Base-by-base conservation (phyloP, 768 basidiomycete species). In the Lenzites betulinus region DNA sequence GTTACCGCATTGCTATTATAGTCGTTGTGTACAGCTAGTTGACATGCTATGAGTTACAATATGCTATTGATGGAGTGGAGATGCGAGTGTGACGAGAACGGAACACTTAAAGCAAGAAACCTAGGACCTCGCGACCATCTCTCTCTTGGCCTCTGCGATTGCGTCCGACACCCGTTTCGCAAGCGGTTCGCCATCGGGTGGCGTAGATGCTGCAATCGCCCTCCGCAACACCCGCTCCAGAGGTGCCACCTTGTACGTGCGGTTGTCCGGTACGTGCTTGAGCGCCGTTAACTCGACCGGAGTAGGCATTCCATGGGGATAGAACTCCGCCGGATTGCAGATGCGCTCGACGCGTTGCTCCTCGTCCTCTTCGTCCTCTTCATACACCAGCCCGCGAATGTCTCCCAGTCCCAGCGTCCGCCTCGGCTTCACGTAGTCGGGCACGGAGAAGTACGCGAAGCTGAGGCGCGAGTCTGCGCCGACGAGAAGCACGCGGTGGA, bases 211-310 rank as follows among this genome's bases (percentile, higher is more conserved):
- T 7, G 50, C 57, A 13, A 64, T 64, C 0, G 65, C 65, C 36
- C 65, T 48, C 44, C 58, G 49, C 20, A 66, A 30, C 16, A 62
- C 59, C 2, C 65, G 56, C 47, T 64, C 65, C 33, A 66, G 54
- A 11, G 65, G 59, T 22, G 33, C 47, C 11, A 60, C 33, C 3
- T n/a, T 30, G 20, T 47, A 58, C 44, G 53, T 22, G n/a, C 20
- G 30, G 3, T 26, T 42, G 7, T 36, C 54, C 18, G 54, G 35
- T 20, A 47, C 38, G n/a, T 51, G 25, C 46, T 43, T 46, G 36
- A 39, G 13, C 2, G 20, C 50, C 23, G 44, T 26, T 7, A 65
- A n/a, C 54, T 62, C 58, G 28, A 48, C 13, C 20, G 61, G 51
- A 7, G 61, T 46, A 2, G 64, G 60, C 54, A 65, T 62, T 4